phyloP scores from a whole-genome alignment of 306 rosid genomes.

The Amphicarpaea edgeworthii region DNA sequence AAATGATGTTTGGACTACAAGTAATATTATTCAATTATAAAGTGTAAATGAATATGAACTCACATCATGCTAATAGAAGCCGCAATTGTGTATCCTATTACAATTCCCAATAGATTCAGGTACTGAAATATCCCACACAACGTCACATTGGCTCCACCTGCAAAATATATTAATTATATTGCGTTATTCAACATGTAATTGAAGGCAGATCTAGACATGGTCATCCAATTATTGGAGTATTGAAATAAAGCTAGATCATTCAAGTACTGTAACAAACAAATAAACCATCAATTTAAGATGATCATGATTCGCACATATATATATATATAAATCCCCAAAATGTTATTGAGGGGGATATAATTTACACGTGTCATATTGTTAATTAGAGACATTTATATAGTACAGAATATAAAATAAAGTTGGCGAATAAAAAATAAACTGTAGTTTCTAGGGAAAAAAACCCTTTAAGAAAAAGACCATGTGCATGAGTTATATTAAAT shows the following conservation, averaged over 20 bases:
- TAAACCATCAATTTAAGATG: background rate
- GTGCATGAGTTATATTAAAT: no score
- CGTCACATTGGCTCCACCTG: slow-evolving; percentile 60
- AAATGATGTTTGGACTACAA: background rate
- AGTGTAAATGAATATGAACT: slow-evolving; percentile 26
- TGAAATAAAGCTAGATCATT: no score
- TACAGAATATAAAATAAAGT: background rate
- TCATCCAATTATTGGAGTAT: background rate
- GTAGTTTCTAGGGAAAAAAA: background rate
- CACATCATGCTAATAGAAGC: slow-evolving; percentile 72
- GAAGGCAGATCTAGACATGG: background rate
- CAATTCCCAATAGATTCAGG: slow-evolving; percentile 59
- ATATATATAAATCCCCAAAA: background rate
- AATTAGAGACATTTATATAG: background rate
- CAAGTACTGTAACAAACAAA: no score
- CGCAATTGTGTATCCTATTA: slow-evolving; percentile 70
- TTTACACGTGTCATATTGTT: background rate
- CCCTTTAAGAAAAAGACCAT: background rate
- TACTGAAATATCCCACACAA: slow-evolving; percentile 61
- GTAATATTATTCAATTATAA: background rate
- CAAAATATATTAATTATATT: slow-evolving; percentile 9
- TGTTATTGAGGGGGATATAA: background rate
- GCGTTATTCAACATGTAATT: slow-evolving; percentile 12
- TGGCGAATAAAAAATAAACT: background rate
- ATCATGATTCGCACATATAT: background rate